These are phyloP conservation scores for Asterella californica DNA, from an alignment of 225 moss, liverwort and hornwort genomes.

Conservation along the genomic window DNA sequence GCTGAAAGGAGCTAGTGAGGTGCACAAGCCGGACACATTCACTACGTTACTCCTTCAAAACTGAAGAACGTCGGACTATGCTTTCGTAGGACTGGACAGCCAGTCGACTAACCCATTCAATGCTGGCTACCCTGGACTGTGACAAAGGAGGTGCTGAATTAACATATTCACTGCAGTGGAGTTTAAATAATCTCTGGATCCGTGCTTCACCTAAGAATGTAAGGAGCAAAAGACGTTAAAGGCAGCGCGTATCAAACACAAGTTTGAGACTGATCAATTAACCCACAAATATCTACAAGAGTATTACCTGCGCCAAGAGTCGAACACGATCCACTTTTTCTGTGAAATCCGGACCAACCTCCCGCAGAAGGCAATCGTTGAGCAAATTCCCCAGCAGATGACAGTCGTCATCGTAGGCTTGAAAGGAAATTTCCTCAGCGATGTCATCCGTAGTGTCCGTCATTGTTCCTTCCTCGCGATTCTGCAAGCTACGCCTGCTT, in stretches of 20 bases:
- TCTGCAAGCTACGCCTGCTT: neutral
- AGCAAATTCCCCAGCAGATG: constrained; percentile 72
- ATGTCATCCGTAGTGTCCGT: constrained; percentile 86
- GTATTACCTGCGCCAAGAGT: constrained; percentile 55
- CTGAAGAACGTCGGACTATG: neutral
- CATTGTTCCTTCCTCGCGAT: constrained; percentile 31
- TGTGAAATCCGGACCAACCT: constrained; percentile 74
- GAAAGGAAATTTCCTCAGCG: constrained; percentile 85
- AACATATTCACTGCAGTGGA: neutral
- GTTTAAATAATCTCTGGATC: neutral
- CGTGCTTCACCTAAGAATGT: neutral
- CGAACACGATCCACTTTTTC: constrained; percentile 81
- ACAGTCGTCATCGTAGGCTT: constrained; percentile 83
- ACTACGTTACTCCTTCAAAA: neutral
- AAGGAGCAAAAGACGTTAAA: neutral
- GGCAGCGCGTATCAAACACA: neutral
- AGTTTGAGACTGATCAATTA: neutral
- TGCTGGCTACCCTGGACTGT: too few species aligned
- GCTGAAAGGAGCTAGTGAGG: neutral
- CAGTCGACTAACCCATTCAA: neutral
- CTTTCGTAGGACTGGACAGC: neutral
- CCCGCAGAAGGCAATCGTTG: constrained; percentile 70
- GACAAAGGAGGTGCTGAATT: neutral
- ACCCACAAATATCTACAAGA: neutral
- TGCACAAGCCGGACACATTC: neutral